A percentile compares a stretch with the other conserved stretches of the same genome.
These are phyloP conservation scores for Neofusicoccum sp. DNA, from an alignment of 2,329 filamentous ascomycete species.

Conservation along the genomic window DNA sequence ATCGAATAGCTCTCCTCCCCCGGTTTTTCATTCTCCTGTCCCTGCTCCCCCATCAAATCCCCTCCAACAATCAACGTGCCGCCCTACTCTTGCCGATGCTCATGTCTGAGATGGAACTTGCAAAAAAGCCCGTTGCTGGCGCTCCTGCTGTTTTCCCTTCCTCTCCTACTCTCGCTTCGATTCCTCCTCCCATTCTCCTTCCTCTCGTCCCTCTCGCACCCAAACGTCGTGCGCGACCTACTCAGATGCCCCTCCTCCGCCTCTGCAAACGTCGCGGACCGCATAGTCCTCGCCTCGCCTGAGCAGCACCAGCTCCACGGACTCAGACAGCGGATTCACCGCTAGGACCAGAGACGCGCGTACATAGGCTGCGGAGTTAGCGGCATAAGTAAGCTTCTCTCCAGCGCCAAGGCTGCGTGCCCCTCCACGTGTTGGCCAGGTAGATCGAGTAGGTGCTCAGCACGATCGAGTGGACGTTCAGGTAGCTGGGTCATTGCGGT, in stretches of 20 bases:
- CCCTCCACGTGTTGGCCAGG: constrained; percentile 51
- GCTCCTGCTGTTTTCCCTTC: too few species aligned
- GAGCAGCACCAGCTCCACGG: constrained; percentile 38
- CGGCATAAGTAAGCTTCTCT: constrained; percentile 26
- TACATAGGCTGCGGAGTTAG: constrained; percentile 46
- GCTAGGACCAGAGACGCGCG: constrained; percentile 41
- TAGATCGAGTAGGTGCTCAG: constrained; percentile 39
- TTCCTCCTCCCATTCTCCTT: too few species aligned
- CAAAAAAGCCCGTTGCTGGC: too few species aligned
- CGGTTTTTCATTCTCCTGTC: too few species aligned
- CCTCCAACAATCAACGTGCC: too few species aligned
- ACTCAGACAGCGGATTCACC: constrained; percentile 45
- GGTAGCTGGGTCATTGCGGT: constrained; percentile 28
- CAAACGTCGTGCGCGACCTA: too few species aligned
- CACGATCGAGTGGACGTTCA: constrained; percentile 28
- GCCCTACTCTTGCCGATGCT: too few species aligned
- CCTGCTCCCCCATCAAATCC: too few species aligned
- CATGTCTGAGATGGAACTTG: too few species aligned
- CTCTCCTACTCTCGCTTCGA: too few species aligned
- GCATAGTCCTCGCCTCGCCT: neutral
- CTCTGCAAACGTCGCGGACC: constrained; percentile 21
- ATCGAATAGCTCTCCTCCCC: too few species aligned
- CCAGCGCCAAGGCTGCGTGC: constrained; percentile 44
- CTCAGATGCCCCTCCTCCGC: constrained; percentile 17
- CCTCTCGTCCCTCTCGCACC: too few species aligned